Base-by-base conservation (phyloP, 2,329 filamentous ascomycete species). In the Clonostachys rosea region DNA sequence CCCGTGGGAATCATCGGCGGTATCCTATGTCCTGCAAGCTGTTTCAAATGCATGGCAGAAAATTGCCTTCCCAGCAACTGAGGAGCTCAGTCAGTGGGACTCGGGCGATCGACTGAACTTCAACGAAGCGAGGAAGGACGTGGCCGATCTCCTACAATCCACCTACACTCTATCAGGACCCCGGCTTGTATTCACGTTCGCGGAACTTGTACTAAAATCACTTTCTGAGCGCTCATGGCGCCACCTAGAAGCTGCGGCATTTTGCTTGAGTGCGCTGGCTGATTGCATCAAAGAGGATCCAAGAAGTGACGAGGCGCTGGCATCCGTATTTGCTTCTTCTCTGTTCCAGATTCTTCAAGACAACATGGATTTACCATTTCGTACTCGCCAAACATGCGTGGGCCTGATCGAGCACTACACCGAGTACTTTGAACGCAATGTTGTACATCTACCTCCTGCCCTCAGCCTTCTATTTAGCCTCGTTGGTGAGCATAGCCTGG, bases 101-200 rank as follows among this genome's bases (percentile, higher is more conserved):
- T 81, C 82, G 5, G 79, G 81, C 20, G 83, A 88, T 34, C 79
- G 80, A 37, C 75, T 78, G 44, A 81, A 76, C 0, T 91, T 91
- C 63, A 73, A 76, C 45, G 83, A 87, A 48, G 89, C 89, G 43
- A 78, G 89, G 33, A 84, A 87, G 54, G 89, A 95, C 57, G 83
- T 91, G n/a, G 77, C 80, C 44, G 89, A 95, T 60, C 76, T 94
- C 44, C 71, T 94, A 30, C 82, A 90, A 54, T 83, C 86, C 3
- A 79, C 85, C 4, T 91, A 84, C 55, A 74, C 83, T 4, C 65
- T 86, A 14, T 74, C 78, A 40, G 81, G 81, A 0, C 68, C 75
- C 20, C 64, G 72, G 35, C 63, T 87, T 11, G 69, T 87, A 39
- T 69, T 72, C 2, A 73, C 74, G 8, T 85, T 87, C 53, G 74